Base-by-base conservation (phyloP, 2,329 filamentous ascomycete genomes). In the Hypoxylon sp. region DNA sequence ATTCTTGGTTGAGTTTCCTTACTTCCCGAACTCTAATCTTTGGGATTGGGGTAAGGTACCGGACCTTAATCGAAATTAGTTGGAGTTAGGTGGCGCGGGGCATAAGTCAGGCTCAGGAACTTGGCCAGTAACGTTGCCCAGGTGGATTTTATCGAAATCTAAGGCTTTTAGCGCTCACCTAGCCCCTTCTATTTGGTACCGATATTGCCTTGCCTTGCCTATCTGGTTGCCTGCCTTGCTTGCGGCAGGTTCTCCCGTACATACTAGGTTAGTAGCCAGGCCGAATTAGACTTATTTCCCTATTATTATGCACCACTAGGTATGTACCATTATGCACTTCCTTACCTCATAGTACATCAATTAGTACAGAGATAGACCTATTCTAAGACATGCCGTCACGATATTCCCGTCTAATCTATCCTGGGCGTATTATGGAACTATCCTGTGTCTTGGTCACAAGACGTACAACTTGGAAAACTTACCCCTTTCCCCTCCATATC, bases 391-490 rank as follows among this genome's bases (percentile, higher is more conserved):
- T 25, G 46, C 49, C 60, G 57, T 67, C 53, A 56, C 50, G 48
- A 41, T 59, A 67, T 60, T 43, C n/a, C 61, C 53, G 55, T 51
- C 58, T 46, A 63, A 65, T 58, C 36, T 49, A 57, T 60, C 48
- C 48, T 11, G 32, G 32, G 32, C 21, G 13, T 19, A 36, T 30
- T 50, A 51, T 50, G 23, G 25, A 41, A 36, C 19, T 50, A 51
- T 50, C 46, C 51, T 61, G 60, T 67, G 60, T 69, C 57, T 62
- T 63, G 65, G 65, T 72, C 70, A 72, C 64, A 66, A 64, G 70
- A 60, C 51, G 19, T 46, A 57, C 28, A 55, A 63, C 51, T 55
- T 53, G 61, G 55, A 67, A 65, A 53, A 17, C 14, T 30, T 6
- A 30, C 28, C 28, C 28, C 53, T 63, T 58, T 41, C 58, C 57